Evolutionary conservation across 768 basidiomycete species (phyloP), one percentile per base, ranked within the genome.

Genomic region (Tremella fuciformis): DNA sequence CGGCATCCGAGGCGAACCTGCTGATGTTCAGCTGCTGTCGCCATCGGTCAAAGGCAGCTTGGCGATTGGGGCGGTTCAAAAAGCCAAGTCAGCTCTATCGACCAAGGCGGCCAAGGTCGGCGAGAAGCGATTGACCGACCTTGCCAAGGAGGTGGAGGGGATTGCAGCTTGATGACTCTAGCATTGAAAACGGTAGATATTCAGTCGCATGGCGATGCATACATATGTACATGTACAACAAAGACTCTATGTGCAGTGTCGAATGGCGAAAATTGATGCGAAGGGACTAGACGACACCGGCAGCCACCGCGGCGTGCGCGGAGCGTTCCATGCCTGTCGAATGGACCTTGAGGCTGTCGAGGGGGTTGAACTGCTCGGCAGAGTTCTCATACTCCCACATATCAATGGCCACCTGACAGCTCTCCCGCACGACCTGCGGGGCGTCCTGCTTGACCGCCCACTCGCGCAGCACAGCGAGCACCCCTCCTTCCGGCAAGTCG

Each of bases 321-420:
- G 66, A 66, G 16, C 71, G 49, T 41, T 73, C 71, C 71, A 73
- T 73, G 11, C 71, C 71, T 7, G 71, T 73, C 40, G 65, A 60
- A 40, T 66, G 50, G 34, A 60, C 29, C 53, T 67, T 70, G 9
- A 70, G 18, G 37, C 40, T 41, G 50, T 73, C 69, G 16, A 73
- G 58, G 16, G 71, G 71, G 53, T 73, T 70, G 65, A 73, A 73
- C 58, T 73, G 71, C 4, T 73, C 71, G 7, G 64, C 65, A 26
- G 71, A 73, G 42, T 69, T 64, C 42, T 73, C 71, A 56, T 73
- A 73, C 69, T 77, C 89, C 85, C 89, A 96, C 90, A 97, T 91
- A 76, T 96, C 96, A 54, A 99, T 83, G 1, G 96, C 96, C 50
- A 99, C 86, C 70, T 91, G 85, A 77, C 96, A 98, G 64, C 92